These are phyloP conservation scores for Backusella macrospora DNA, from an alignment of 192 early-diverging fungal species.

Conservation along the genomic window DNA sequence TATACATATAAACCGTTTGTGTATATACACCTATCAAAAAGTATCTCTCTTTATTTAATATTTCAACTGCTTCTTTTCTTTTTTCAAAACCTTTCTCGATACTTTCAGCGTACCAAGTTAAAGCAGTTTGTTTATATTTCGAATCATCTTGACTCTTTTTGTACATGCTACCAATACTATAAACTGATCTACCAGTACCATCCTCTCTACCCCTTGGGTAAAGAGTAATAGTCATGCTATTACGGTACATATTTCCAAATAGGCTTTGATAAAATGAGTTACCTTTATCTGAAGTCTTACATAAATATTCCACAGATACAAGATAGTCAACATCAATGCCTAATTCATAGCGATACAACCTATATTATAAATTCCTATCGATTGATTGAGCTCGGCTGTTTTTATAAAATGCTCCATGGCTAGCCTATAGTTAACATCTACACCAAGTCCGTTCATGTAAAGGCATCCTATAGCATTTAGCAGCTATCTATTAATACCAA, in stretches of 20 bases:
- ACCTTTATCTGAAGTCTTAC: not conserved
- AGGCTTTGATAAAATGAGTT: not conserved
- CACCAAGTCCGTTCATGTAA: slow-evolving; percentile 1
- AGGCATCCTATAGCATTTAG: not conserved
- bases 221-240: not conserved
- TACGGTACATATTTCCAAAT: not conserved
- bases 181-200: not conserved
- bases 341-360: not conserved
- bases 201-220: not conserved
- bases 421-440: not conserved
- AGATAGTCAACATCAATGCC: not conserved
- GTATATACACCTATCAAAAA: not conserved
- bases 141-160: not conserved
- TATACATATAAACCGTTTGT: not conserved
- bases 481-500: not conserved
- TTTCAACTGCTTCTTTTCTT: not conserved
- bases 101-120: not conserved
- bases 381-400: not conserved
- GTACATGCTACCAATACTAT: not conserved
- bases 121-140: not conserved
- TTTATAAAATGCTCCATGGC: not conserved
- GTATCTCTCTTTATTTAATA: not conserved
- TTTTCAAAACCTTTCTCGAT: not conserved
- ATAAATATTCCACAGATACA: not conserved
- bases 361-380: not conserved